Conservation (phyloP, 2,329 filamentous ascomycete genomes). For the Pseudogymnoascus sp. region DNA sequence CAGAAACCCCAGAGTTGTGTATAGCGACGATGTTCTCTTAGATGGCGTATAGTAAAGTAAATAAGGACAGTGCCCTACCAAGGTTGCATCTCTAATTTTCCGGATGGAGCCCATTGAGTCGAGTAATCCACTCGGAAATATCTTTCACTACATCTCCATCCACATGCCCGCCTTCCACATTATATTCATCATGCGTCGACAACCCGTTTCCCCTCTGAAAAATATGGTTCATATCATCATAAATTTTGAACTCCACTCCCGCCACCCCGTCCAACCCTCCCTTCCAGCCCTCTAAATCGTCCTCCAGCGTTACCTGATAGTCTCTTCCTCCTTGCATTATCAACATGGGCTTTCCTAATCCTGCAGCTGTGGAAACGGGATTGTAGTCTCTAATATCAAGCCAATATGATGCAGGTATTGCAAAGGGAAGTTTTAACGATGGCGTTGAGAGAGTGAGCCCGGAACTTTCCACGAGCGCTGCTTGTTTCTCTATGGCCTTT, state of each 20-base stretch:
- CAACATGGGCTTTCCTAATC: neutral
- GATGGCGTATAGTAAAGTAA: too few species aligned
- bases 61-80: too few species aligned
- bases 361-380: neutral
- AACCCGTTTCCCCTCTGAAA: neutral
- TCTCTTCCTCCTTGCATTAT: neutral
- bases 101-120: neutral
- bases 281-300: neutral
- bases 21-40: too few species aligned
- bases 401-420: neutral
- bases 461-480: neutral
- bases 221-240: neutral
- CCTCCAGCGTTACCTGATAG: neutral
- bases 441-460: neutral
- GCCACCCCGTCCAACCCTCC: neutral
- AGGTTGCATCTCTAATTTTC: neutral
- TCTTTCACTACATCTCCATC: neutral
- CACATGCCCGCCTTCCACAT: neutral
- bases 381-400: neutral
- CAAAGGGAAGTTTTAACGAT: neutral
- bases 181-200: neutral
- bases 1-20: too few species aligned
- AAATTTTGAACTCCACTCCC: neutral
- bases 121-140: neutral
- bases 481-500: neutral